Base-by-base conservation (phyloP, 768 basidiomycete species). In the Steccherinum ochraceum region DNA sequence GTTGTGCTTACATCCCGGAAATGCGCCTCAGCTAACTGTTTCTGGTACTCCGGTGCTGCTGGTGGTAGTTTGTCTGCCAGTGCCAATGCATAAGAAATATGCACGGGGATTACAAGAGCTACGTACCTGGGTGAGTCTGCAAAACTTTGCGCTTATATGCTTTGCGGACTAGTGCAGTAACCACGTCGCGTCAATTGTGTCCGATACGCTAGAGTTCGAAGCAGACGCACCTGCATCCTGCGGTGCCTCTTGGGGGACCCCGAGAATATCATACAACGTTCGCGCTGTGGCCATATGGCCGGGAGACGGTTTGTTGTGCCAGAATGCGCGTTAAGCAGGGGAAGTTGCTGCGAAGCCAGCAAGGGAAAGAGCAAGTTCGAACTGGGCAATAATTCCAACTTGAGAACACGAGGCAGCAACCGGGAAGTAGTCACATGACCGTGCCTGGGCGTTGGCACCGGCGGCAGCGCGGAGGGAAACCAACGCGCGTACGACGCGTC, bases 41-140 rank as follows among this genome's bases (percentile, higher is more conserved):
- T 58, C 27, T 65, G 58, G 12, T 49, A 58, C 20, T 59, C 61
- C 12, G 60, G 55, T 2, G 62, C 57, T 27, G 61, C 58, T 24
- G 51, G 57, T 7, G 59, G 56, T 12, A 65, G 59, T 47, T 66
- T 64, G 55, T 68, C 67, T 64, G 56, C 12, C n/a, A 26, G 5
- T 3, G 16, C 23, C 20, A 11, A 19, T 24, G 10, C 24, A 21
- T 10, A 21, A n/a, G n/a, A n/a, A 13, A 12, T 35, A 24, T 35
- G 40, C 40, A 35, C 24, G 16, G 41, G 41, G 41, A 18, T 4
- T 21, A 46, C n/a, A 18, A 4, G 27, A 13, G 26, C 5, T 27
- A 50, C 61, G 24, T 42, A 64, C 63, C 63, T 42, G 63, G 67
- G 50, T 68, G 67, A 3, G 64, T 67, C 46, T 63, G 58, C 12